Base-by-base conservation (phyloP, 2,329 filamentous ascomycete species). In the Aspergillus sp. region DNA sequence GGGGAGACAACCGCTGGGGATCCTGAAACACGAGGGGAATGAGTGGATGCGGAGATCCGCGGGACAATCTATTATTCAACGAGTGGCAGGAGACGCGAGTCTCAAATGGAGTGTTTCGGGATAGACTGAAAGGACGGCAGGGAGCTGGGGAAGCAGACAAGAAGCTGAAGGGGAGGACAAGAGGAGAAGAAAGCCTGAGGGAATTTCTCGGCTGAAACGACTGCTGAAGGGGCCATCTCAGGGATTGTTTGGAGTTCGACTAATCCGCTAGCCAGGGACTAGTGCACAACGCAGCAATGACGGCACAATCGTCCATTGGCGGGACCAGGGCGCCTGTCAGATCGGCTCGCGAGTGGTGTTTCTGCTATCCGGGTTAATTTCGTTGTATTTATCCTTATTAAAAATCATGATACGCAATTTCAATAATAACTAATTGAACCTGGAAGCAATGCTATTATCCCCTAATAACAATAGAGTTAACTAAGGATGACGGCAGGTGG, bases 21-120 rank as follows among this genome's bases (percentile, higher is more conserved):
- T 24, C 43, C 44, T 57, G 44, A 54, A 53, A 58, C 48, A 55
- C 43, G 22, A 58, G 45, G 32, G n/a, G 30, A 47, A 38, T 42
- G 44, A 18, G 24, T 47, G 43, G 54, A 38, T 42, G 44, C 17
- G 24, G 38, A 39, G 51, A 55, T 45, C 49, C 13, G 44, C n/a
- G 24, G 18, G 22, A 43, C 34, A 38, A 39, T 51, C 22, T 18
- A 50, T 11, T 39, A 24, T 39, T 52, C 17, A 56, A 48, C 6
- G 54, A 47, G 41, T 34, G 48, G 39, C 48, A 30, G 18, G 26
- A 30, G 38, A 26, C 24, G 38, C 24, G 26, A 20, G 26, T 38
- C 15, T 17, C 12, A 30, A 34, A 36, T 8, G 18, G 22, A 42
- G 17, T 15, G 49, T 22, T 38, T 58, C 45, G 39, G 26, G 13